Conservation (phyloP, 805 yeast genomes). For the Yamadazyma olivae region DNA sequence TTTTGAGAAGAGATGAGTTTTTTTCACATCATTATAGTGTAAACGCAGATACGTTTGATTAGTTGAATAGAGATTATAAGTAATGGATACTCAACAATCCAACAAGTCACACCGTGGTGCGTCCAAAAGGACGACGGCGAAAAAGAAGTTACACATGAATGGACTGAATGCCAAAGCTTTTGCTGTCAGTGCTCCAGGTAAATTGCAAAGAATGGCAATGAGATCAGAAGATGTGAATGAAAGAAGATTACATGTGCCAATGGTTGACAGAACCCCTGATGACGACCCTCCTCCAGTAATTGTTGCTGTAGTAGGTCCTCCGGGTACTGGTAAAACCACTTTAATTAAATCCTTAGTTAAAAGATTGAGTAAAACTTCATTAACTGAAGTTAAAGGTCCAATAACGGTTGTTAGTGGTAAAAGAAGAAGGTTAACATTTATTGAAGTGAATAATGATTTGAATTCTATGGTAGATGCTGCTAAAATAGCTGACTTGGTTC, state of each 20-base stretch:
- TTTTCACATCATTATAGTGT: background rate
- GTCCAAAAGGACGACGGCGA: constrained; percentile 52
- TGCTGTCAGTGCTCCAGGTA: constrained; percentile 64
- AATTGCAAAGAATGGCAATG: constrained; percentile 77
- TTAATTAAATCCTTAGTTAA: constrained; percentile 84
- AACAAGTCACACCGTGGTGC: constrained; percentile 80
- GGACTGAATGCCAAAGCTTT: constrained; percentile 54
- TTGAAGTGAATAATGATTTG: constrained; percentile 89
- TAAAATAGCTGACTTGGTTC: constrained; percentile 88
- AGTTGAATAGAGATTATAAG: background rate
- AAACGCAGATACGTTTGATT: background rate
- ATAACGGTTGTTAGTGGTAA: constrained; percentile 96
- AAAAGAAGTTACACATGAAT: constrained; percentile 83
- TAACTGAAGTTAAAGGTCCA: constrained; percentile 90
- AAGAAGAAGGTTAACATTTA: constrained; percentile 84
- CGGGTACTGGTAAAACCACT: constrained; percentile 97
- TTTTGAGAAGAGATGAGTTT: constrained; percentile 8
- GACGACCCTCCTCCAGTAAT: constrained; percentile 97
- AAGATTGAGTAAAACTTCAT: constrained; percentile 80
- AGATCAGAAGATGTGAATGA: constrained; percentile 83
- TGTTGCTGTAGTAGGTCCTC: constrained; percentile 97
- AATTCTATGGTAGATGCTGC: constrained; percentile 97
- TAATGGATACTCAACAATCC: constrained; percentile 45
- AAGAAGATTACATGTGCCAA: constrained; percentile 88
- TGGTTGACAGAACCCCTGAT: constrained; percentile 96